Base-by-base conservation (phyloP, 805 yeast species). In the Cyberlindnera sargentensis region DNA sequence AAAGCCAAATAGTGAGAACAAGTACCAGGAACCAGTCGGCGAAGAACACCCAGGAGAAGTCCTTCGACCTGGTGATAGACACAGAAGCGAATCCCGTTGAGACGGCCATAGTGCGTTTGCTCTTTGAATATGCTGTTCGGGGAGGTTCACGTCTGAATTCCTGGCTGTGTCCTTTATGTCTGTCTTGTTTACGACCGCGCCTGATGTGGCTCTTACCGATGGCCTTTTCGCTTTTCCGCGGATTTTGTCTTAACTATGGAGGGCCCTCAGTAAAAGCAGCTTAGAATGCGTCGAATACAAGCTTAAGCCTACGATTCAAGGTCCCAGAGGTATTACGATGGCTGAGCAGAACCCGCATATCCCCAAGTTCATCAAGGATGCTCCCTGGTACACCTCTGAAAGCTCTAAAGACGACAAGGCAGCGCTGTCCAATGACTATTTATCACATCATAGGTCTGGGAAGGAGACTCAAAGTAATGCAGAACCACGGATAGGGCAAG, bases 21-120 rank as follows among this genome's bases (percentile, higher is more conserved):
- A 84, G 71, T 3, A 83, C 73, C 46, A 89, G 66, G 30, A 84
- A 64, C 95, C 96, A 88, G 59, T 87, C 89, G 15, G 80, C 82
- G 49, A 90, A 67, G 62, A 90, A 91, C 24, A 86, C 87, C 95
- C 87, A 81, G 51, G 71, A 67, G 48, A 68, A 68, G 44, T 63
- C 59, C 37, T 46, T 48, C 6, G 60, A 51, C 20, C 49, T 51
- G 2, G 58, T 46, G n/a, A 66, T 55, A 2, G 70, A 52, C 3
- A 60, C 53, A 24, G 59, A 53, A 24, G 57, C 58, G 45, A 67
- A 65, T 34, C 57, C 55, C 8, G 60, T 40, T 6, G 55, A 38
- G 6, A 52, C 40, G 34, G 53, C 65, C 65, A 61, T 62, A 2
- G 26, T 31, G 20, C 20, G 20, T 15, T 15, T 15, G 20, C 20